phyloP scores from a whole-genome alignment of 176 grass and related monocot species.

The Aegilops speltoides region DNA sequence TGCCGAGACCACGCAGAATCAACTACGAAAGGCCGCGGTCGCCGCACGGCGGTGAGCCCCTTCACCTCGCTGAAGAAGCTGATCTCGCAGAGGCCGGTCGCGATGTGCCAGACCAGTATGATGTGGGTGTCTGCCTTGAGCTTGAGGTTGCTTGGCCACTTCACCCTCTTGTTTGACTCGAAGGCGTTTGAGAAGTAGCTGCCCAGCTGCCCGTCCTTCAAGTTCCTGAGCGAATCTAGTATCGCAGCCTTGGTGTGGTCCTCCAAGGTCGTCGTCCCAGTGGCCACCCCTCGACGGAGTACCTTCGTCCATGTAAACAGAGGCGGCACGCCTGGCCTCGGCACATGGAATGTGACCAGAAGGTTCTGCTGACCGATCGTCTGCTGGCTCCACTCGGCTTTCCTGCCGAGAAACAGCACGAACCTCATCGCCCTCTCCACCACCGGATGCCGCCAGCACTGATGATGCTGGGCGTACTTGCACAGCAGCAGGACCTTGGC shows the following conservation, averaged over 20 bases:
- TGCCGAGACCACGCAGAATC: neutral
- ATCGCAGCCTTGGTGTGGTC: neutral
- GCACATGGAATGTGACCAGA: neutral
- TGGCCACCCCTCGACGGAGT: neutral
- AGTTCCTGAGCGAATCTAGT: neutral
- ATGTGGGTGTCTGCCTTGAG: constrained; percentile 17
- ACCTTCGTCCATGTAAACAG: neutral
- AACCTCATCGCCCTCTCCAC: neutral
- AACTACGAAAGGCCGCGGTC: neutral
- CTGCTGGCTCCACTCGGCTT: neutral
- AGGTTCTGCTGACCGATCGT: constrained; percentile 11
- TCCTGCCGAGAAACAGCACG: neutral
- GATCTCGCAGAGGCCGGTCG: constrained; percentile 25
- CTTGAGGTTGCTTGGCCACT: neutral
- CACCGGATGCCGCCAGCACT: neutral
- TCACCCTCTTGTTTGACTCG: neutral
- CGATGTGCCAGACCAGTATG: constrained; percentile 35
- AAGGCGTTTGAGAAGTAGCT: neutral
- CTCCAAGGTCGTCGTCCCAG: neutral
- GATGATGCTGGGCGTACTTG: neutral
- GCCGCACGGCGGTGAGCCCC: neutral
- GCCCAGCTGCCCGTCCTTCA: neutral
- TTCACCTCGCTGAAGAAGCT: neutral
- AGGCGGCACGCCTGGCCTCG: neutral
- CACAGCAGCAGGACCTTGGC: constrained; percentile 12